phyloP scores from a whole-genome alignment of 495 filamentous ascomycete genomes.

The Chaetomidium leptoderma region DNA sequence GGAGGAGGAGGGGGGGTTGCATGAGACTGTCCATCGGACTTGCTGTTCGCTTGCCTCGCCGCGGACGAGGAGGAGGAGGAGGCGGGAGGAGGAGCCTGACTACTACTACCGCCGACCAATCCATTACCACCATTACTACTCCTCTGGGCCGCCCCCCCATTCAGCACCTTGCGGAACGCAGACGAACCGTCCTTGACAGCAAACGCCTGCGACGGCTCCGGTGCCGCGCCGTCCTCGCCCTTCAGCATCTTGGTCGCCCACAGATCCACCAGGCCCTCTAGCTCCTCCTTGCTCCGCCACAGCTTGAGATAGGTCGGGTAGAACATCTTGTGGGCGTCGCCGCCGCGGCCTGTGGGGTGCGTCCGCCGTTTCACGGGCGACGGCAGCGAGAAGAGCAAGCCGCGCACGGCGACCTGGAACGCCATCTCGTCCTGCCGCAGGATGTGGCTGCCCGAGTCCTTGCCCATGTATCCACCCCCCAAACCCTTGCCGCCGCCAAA shows the following conservation, averaged over 20 bases:
- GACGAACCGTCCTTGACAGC: slow-evolving; percentile 37
- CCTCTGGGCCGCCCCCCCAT: no score
- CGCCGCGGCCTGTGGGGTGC: slow-evolving; percentile 40
- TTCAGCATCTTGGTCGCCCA: slow-evolving; percentile 57
- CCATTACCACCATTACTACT: no score
- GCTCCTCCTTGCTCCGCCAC: slow-evolving; percentile 73
- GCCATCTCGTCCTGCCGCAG: slow-evolving; percentile 87
- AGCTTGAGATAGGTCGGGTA: slow-evolving; percentile 76
- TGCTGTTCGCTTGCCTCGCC: background rate
- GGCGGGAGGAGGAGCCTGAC: slow-evolving; percentile 6
- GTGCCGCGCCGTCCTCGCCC: slow-evolving; percentile 36
- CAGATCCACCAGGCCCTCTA: slow-evolving; percentile 63
- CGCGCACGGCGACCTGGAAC: slow-evolving; percentile 82
- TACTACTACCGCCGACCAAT: no score
- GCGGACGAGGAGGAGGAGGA: background rate
- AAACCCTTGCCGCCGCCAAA: slow-evolving; percentile 45
- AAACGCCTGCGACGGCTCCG: background rate
- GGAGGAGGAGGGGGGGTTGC: slow-evolving; percentile 9
- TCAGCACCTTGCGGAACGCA: slow-evolving; percentile 39
- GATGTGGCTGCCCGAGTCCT: slow-evolving; percentile 59
- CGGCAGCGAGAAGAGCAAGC: slow-evolving; percentile 77
- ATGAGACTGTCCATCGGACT: slow-evolving; percentile 13
- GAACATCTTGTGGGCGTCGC: slow-evolving; percentile 75
- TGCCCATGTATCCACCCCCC: slow-evolving; percentile 45
- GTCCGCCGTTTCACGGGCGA: slow-evolving; percentile 69